Percentiles rank a stretch among this genome's conserved stretches.
These are phyloP conservation scores for Chenopodium formosanum DNA, from an alignment of 148 eudicot genomes.

Conservation along the genomic window DNA sequence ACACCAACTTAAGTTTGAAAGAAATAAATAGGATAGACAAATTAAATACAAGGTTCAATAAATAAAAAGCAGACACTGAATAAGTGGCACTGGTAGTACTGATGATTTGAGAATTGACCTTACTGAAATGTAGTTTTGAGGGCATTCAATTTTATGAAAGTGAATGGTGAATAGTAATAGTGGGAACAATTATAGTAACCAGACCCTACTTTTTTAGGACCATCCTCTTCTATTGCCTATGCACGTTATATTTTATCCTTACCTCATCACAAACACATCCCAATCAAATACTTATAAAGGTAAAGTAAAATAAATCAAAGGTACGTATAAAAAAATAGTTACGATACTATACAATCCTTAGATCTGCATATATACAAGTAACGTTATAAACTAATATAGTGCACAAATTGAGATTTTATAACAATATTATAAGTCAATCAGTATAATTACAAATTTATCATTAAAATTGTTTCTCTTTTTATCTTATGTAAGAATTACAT, in stretches of 20 bases:
- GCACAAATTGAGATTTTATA: too few relatives aligned
- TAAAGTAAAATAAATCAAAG: too few relatives aligned
- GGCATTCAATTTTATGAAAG: slow-evolving; percentile 13
- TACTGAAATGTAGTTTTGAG: slow-evolving; percentile 8
- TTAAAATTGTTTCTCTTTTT: too few relatives aligned
- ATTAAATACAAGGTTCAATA: slow-evolving; percentile 12
- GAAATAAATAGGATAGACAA: not conserved
- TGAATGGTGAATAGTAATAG: slow-evolving; percentile 10
- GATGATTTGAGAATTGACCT: slow-evolving; percentile 19
- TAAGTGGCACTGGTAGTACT: slow-evolving; percentile 13
- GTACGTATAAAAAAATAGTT: too few relatives aligned
- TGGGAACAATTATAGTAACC: slow-evolving; percentile 11
- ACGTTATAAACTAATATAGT: too few relatives aligned
- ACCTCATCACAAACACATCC: not conserved
- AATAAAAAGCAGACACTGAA: slow-evolving; percentile 16
- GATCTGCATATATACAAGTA: too few relatives aligned
- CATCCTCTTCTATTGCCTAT: not conserved
- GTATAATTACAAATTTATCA: too few relatives aligned
- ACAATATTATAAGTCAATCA: too few relatives aligned
- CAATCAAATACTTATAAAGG: not conserved
- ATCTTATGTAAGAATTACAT: too few relatives aligned
- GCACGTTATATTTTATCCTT: not conserved
- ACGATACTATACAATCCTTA: too few relatives aligned
- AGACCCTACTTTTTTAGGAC: slow-evolving; percentile 13
- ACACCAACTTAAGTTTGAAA: not conserved